Evolutionary conservation across 331 rosid species (phyloP), one percentile per base, ranked within the genome.

Genomic region (Dryas integrifolia): DNA sequence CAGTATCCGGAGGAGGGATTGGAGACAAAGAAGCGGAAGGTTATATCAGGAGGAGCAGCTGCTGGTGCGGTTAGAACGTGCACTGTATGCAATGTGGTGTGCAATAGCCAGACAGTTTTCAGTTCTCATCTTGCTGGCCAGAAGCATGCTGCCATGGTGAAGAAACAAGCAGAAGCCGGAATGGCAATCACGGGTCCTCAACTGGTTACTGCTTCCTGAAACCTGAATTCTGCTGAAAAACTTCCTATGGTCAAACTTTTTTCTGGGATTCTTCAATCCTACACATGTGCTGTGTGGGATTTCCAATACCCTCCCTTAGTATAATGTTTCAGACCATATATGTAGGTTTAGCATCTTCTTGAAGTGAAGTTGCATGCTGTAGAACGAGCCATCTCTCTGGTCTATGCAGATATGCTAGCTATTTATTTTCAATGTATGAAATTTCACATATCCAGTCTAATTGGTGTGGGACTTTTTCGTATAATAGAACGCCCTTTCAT

Each of bases 81-180:
- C 74, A 67, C 70, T 5, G 50, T 85, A 21, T 91, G 96, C 79
- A 91, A 84, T 67, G 97, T 91, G 76, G 92, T 87, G 47, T 91
- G 97, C 73, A 89, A 91, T 67, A 89, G 92, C 77, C 75, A 82
- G 46, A 80, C 65, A 0, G 91, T 85, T 38, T 84, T 73, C 49
- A 8, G 73, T 49, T 65, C 46, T 74, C 97, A 91, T 80, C 84
- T 91, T n/a, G 8, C 58, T 14, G 88, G 91, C 21, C 87, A 87
- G 65, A 91, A 88, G 72, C 96, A 91, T 13, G 79, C 75, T 21
- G 81, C 82, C 26, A 84, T 78, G 96, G 67, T 74, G 80, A 81
- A 80, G 81, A 87, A 80, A 76, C 76, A 62, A 57, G 68, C 70
- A 24, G 80, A 50, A 63, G 58, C 67, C 4, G 78, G 57, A 56